These are phyloP conservation scores for Rauvolfia tetraphylla DNA, from an alignment of 257 asterid species.

Conservation along the genomic window DNA sequence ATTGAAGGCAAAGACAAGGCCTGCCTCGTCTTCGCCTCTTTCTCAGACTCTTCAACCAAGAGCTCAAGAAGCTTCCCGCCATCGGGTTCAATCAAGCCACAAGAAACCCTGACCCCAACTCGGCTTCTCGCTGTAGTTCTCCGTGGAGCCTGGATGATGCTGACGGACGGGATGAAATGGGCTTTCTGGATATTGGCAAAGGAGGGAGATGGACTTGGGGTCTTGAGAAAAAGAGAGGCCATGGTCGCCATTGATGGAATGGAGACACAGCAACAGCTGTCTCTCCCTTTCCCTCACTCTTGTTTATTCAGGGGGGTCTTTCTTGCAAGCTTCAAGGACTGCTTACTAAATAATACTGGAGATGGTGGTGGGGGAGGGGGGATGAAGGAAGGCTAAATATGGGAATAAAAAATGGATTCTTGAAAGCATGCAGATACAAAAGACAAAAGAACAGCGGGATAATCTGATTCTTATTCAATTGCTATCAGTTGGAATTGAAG, in stretches of 20 bases:
- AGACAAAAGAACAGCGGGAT: background rate
- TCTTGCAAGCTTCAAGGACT: background rate
- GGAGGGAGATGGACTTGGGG: slow-evolving; percentile 23
- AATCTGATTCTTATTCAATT: background rate
- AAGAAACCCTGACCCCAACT: slow-evolving; percentile 31
- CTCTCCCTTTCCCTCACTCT: slow-evolving; percentile 13
- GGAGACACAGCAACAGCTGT: slow-evolving; percentile 4
- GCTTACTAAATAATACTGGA: background rate
- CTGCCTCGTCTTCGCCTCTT: slow-evolving; percentile 35
- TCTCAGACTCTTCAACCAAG: slow-evolving; percentile 48
- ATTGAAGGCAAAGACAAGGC: slow-evolving; percentile 58
- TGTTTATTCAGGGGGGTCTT: background rate
- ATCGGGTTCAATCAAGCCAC: slow-evolving; percentile 69
- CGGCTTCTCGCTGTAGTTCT: slow-evolving; percentile 28
- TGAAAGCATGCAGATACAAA: background rate
- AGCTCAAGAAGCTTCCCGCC: slow-evolving; percentile 83
- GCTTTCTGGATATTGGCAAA: slow-evolving; percentile 34
- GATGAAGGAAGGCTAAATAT: slow-evolving; percentile 18
- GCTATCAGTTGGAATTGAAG: background rate
- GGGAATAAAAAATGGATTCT: background rate
- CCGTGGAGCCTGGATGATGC: slow-evolving; percentile 20
- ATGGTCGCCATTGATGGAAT: slow-evolving; percentile 51
- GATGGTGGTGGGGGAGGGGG: slow-evolving; percentile 9
- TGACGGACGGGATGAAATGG: slow-evolving; percentile 32
- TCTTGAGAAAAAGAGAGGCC: slow-evolving; percentile 63